A percentile compares a stretch with the other conserved stretches of the same genome.
Evolutionary conservation across 768 basidiomycete genomes (phyloP).

Genomic region (Mycena polygramma): DNA sequence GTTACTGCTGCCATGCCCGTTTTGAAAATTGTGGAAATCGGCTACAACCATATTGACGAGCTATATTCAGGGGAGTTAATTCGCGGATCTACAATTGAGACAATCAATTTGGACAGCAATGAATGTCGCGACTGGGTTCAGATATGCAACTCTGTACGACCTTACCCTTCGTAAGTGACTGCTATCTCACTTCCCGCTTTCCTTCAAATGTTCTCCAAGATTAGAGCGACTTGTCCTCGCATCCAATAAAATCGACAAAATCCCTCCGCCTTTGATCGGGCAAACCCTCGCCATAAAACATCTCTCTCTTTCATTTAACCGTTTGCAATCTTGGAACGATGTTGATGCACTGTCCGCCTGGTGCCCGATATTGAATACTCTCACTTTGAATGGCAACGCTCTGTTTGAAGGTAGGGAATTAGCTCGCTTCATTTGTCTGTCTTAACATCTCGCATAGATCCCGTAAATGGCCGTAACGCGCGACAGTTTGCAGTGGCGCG

Average conservation of each 20-base stretch:
- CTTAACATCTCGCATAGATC: conserved; percentile 46
- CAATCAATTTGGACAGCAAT: conserved; percentile 82
- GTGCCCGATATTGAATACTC: conserved; percentile 75
- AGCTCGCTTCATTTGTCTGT: background rate
- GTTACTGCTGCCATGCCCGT: conserved; percentile 66
- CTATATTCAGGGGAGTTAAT: conserved; percentile 34
- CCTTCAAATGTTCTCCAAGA: conserved; percentile 51
- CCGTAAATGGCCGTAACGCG: conserved; percentile 51
- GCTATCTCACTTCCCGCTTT: conserved; percentile 25
- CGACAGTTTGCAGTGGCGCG: conserved; percentile 77
- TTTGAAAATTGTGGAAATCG: conserved; percentile 73
- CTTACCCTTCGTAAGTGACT: conserved; percentile 61
- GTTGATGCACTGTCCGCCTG: conserved; percentile 76
- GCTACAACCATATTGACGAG: conserved; percentile 70
- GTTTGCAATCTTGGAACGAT: conserved; percentile 67
- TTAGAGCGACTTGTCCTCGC: conserved; percentile 76
- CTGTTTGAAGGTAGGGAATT: conserved; percentile 63
- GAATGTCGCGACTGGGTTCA: conserved; percentile 67
- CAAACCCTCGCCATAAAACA: conserved; percentile 59
- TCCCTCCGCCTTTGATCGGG: conserved; percentile 56
- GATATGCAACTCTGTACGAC: conserved; percentile 57
- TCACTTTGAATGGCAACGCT: conserved; percentile 76
- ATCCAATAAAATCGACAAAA: conserved; percentile 67
- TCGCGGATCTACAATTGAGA: conserved; percentile 52
- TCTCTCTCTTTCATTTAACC: conserved; percentile 75